phyloP scores from a whole-genome alignment of 2,329 filamentous ascomycete genomes.

The Ceratocystiopsis brevicomis region DNA sequence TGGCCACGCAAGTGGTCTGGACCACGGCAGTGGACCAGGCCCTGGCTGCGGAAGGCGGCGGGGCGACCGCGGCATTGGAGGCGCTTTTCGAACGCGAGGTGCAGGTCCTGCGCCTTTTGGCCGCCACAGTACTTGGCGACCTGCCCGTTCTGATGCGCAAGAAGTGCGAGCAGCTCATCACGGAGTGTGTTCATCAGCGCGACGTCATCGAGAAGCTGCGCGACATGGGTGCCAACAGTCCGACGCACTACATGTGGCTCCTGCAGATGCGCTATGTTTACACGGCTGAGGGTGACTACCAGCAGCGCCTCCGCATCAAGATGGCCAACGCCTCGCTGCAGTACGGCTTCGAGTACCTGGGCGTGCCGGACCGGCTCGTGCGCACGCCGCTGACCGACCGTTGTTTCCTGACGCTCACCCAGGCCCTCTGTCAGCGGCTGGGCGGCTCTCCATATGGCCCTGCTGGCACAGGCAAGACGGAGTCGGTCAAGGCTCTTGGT shows the following conservation, averaged over 20 bases:
- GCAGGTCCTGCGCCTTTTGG: conserved; percentile 66
- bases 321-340: conserved; percentile 93
- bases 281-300: conserved; percentile 56
- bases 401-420: conserved; percentile 93
- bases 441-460: conserved; percentile 95
- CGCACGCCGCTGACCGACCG: conserved; percentile 92
- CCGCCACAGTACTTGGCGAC: conserved; percentile 75
- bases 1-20: conserved; percentile 89
- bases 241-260: conserved; percentile 79
- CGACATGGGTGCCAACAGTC: conserved; percentile 50
- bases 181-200: conserved; percentile 94
- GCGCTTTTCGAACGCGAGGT: conserved; percentile 66
- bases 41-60: conserved; percentile 50
- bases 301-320: conserved; percentile 70
- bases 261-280: conserved; percentile 96
- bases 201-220: conserved; percentile 81
- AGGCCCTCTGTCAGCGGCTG: conserved; percentile 83
- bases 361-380: conserved; percentile 88
- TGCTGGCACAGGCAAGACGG: conserved; percentile 94
- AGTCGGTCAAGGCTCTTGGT: conserved; percentile 95
- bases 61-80: conserved; percentile 32
- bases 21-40: conserved; percentile 69
- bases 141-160: conserved; percentile 73
- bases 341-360: conserved; percentile 96
- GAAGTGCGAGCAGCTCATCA: conserved; percentile 97